Evolutionary conservation across 108 stramenopile species (phyloP), one percentile per base, ranked within the genome.

Genomic region (Aurantiochytrium sp.): DNA sequence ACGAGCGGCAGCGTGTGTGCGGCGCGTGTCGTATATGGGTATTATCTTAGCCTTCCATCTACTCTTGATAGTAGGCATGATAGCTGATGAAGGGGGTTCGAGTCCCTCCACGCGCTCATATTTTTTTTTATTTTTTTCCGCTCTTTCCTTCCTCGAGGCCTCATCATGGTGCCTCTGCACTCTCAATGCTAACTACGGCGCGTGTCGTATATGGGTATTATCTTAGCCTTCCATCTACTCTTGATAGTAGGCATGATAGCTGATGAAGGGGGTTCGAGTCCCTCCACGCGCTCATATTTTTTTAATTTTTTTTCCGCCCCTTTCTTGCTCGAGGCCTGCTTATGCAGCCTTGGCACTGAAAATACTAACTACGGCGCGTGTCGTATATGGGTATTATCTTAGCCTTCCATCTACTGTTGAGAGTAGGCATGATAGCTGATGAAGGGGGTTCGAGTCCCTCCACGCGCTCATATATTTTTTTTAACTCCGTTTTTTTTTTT

Each of bases 331-430:
- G 1, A 59, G n/a, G 18, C 59, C 18, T 21, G 1, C 59, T n/a
- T 1, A 59, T 19, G n/a, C 1, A 21, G 18, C 59, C n/a, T 59
- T 21, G 1, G n/a, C 1, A n/a, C n/a, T 59, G 1, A 1, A 0
- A 1, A 21, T n/a, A 1, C 1, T 2, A 21, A 59, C 59, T 35
- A 35, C 29, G 29, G 64, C 64, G 64, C 64, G 35, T 69, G 64
- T 69, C 64, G 64, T 69, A 69, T 69, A 69, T 69, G 64, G 64
- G 64, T 69, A 69, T 69, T 69, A 69, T 69, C 64, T 69, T 69
- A 69, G 64, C 64, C 60, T 69, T 69, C 60, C 60, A 69, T 69
- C 60, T 69, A 69, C 60, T 42, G 35, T 28, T 21, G 1, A 35
- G 19, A 42, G 60, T 69, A 69, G 60, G 60, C 60, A 69, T 18